phyloP scores from a whole-genome alignment of 1,139 yeast species.

The Candida anutae region DNA sequence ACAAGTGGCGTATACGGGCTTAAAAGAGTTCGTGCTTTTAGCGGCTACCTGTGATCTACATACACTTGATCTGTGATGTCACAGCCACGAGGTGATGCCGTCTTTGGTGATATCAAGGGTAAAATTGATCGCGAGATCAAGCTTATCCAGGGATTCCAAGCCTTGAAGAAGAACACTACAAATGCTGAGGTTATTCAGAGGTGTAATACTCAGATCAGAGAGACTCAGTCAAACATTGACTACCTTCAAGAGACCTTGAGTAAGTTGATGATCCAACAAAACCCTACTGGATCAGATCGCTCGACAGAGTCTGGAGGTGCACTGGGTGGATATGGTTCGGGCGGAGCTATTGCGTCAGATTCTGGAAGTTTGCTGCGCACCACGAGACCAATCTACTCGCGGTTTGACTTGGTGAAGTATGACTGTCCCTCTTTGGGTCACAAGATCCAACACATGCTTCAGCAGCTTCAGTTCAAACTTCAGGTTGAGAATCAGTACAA shows the following conservation, averaged over 20 bases:
- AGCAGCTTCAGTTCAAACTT: conserved; percentile 84
- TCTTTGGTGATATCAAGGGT: conserved; percentile 56
- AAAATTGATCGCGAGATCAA: conserved; percentile 86
- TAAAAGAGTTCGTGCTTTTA: no score
- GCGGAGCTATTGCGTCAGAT: conserved; percentile 2
- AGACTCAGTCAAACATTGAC: conserved; percentile 85
- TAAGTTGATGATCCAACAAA: conserved; percentile 42
- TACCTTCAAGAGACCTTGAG: conserved; percentile 73
- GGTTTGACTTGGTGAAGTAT: conserved; percentile 78
- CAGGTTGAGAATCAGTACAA: conserved; percentile 91
- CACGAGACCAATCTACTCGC: conserved; percentile 42
- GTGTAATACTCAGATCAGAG: conserved; percentile 85
- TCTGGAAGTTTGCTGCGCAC: conserved; percentile 4
- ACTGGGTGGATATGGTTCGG: no score
- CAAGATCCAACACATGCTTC: conserved; percentile 89
- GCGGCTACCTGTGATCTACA: no score
- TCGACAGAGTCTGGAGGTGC: conserved; percentile 1
- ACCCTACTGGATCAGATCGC: conserved; percentile 1
- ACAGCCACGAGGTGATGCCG: conserved; percentile 15
- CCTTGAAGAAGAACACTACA: conserved; percentile 66
- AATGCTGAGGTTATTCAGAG: conserved; percentile 81
- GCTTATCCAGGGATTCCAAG: conserved; percentile 80
- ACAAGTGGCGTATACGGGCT: no score
- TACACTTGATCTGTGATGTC: conserved; percentile 5
- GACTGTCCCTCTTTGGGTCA: conserved; percentile 96